These are phyloP conservation scores for Naganishia kalamii DNA, from an alignment of 768 basidiomycete genomes.

Conservation along the genomic window DNA sequence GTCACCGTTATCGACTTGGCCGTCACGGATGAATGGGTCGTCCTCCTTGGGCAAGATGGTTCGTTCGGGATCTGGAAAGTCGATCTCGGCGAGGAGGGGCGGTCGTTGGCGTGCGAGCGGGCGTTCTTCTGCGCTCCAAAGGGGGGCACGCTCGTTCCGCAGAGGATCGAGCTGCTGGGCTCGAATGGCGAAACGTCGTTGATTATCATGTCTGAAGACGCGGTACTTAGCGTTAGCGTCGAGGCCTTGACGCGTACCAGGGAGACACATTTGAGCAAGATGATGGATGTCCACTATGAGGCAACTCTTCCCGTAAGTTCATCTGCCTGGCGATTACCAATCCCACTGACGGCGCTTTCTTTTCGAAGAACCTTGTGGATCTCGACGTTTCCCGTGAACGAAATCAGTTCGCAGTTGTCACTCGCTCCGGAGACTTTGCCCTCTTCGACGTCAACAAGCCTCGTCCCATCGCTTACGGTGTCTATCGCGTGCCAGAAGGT, in stretches of 20 bases:
- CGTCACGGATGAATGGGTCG: conserved; percentile 13
- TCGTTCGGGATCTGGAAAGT: conserved; percentile 9
- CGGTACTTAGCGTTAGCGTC: background rate
- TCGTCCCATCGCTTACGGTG: background rate
- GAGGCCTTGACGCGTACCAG: background rate
- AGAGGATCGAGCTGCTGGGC: background rate
- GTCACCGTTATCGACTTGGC: conserved; percentile 1
- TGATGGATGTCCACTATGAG: background rate
- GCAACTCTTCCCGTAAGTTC: background rate
- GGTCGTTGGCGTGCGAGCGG: background rate
- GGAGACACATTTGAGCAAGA: background rate
- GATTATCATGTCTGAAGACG: background rate
- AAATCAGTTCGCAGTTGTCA: background rate
- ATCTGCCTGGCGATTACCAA: background rate
- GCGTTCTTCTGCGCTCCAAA: background rate
- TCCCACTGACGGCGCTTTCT: background rate
- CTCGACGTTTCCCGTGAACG: background rate
- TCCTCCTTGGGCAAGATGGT: conserved; percentile 4
- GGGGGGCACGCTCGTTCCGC: too few relatives aligned
- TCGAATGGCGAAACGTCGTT: background rate
- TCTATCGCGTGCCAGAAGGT: background rate
- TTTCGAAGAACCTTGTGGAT: background rate
- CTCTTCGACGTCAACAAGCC: background rate
- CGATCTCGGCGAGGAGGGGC: conserved; percentile 1
- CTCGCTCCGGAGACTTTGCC: background rate